A percentile compares a stretch with the other conserved stretches of the same genome.
phyloP scores from a whole-genome alignment of 305 asterid species.

The Monarda citriodora region DNA sequence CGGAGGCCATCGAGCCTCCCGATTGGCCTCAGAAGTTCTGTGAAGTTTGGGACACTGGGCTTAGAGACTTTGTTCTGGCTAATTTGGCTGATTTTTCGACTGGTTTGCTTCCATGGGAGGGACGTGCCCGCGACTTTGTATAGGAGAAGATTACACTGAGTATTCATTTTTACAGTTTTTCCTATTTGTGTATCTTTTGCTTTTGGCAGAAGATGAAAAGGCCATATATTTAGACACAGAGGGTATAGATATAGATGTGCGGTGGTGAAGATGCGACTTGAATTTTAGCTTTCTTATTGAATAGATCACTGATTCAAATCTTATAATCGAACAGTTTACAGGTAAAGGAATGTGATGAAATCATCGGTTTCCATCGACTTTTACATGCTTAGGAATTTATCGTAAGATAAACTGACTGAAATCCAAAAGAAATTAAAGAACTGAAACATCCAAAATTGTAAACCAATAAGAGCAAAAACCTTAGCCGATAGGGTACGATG shows the following conservation, averaged over 20 bases:
- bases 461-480: not conserved
- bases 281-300: not conserved
- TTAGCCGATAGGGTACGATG: too few relatives aligned
- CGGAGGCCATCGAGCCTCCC: constrained; percentile 92
- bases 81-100: constrained; percentile 70
- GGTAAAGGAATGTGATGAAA: not conserved
- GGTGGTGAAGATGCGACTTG: constrained; percentile 8
- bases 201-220: constrained; percentile 17
- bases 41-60: constrained; percentile 92
- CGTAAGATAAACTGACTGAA: not conserved
- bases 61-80: constrained; percentile 78
- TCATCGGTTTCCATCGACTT: not conserved
- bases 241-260: constrained; percentile 5
- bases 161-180: constrained; percentile 19
- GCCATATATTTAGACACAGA: constrained; percentile 23
- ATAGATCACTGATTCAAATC: not conserved
- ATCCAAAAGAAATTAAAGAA: constrained; percentile 5
- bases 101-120: constrained; percentile 92
- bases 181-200: constrained; percentile 9
- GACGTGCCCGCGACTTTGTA: constrained; percentile 19
- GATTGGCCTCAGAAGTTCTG: constrained; percentile 86
- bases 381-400: not conserved
- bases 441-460: constrained; percentile 3
- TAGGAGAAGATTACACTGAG: constrained; percentile 19
- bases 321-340: not conserved